phyloP scores from a whole-genome alignment of 108 stramenopile genomes.

The Discostella stelligeroides region DNA sequence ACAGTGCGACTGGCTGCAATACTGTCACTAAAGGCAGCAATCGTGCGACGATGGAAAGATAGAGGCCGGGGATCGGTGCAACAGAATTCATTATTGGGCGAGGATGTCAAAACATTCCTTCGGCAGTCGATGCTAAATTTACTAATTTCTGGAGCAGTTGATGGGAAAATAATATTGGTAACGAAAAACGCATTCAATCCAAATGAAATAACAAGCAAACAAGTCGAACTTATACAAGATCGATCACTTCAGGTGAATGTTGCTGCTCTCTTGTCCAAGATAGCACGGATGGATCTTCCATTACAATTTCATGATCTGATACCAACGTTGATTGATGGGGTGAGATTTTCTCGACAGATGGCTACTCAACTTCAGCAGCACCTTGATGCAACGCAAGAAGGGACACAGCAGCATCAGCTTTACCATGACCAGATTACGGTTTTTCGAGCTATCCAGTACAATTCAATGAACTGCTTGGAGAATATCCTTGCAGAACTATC shows the following conservation, averaged over 20 bases:
- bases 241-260: slow-evolving; percentile 30
- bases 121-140: slow-evolving; percentile 24
- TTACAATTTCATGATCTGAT: slow-evolving; percentile 42
- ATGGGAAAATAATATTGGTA: background rate
- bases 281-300: slow-evolving; percentile 42
- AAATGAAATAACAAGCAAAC: background rate
- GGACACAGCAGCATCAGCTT: background rate
- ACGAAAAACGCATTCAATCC: slow-evolving; percentile 4
- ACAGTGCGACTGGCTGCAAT: slow-evolving; percentile 37
- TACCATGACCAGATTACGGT: background rate
- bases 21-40: slow-evolving; percentile 34
- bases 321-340: slow-evolving; percentile 32
- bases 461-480: slow-evolving; percentile 35
- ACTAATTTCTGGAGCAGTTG: slow-evolving; percentile 17
- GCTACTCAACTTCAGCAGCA: slow-evolving; percentile 5
- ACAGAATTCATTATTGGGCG: slow-evolving; percentile 23
- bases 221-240: slow-evolving; percentile 28
- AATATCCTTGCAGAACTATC: slow-evolving; percentile 27
- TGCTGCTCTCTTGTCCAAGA: slow-evolving; percentile 27
- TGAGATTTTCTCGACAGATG: slow-evolving; percentile 5
- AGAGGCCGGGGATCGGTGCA: slow-evolving; percentile 17
- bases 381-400: slow-evolving; percentile 2
- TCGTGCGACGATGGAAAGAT: slow-evolving; percentile 45
- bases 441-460: slow-evolving; percentile 12
- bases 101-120: slow-evolving; percentile 23